A percentile compares a stretch with the other conserved stretches of the same genome.
Evolutionary conservation across 108 stramenopile species (phyloP).

Genomic region (Aurantiochytrium sp.): DNA sequence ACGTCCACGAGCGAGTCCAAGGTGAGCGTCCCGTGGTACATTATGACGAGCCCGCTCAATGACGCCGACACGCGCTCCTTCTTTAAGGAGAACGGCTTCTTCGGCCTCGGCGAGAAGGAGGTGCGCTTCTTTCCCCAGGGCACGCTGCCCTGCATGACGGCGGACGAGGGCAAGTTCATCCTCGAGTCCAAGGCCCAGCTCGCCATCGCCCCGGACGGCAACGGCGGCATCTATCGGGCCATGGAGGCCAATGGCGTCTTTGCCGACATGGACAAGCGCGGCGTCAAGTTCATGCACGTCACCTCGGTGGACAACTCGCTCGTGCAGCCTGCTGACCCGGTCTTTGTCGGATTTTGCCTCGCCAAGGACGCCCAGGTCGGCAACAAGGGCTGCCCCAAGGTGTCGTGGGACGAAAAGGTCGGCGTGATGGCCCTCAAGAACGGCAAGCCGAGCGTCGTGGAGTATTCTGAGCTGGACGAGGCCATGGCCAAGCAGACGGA

Average conservation of each 20-base stretch:
- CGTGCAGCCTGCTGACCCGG: constrained; percentile 81
- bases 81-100: constrained; percentile 69
- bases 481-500: not conserved
- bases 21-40: constrained; percentile 70
- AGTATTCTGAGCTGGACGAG: constrained; percentile 38
- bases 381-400: constrained; percentile 88
- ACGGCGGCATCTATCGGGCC: constrained; percentile 94
- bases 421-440: constrained; percentile 74
- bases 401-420: constrained; percentile 79
- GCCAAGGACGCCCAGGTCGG: constrained; percentile 75
- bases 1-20: not conserved
- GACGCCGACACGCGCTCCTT: constrained; percentile 72
- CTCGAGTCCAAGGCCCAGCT: constrained; percentile 64
- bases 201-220: constrained; percentile 89
- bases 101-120: constrained; percentile 69
- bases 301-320: constrained; percentile 94
- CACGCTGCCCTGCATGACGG: constrained; percentile 75
- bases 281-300: constrained; percentile 79
- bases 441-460: constrained; percentile 40
- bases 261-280: constrained; percentile 70
- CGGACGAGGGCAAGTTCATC: constrained; percentile 80
- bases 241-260: constrained; percentile 72
- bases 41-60: constrained; percentile 96
- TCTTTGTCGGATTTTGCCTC: constrained; percentile 88
- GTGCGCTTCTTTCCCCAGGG: constrained; percentile 88